These are phyloP conservation scores for Penicillium diatomitis DNA, from an alignment of 495 filamentous ascomycete species.

Conservation along the genomic window DNA sequence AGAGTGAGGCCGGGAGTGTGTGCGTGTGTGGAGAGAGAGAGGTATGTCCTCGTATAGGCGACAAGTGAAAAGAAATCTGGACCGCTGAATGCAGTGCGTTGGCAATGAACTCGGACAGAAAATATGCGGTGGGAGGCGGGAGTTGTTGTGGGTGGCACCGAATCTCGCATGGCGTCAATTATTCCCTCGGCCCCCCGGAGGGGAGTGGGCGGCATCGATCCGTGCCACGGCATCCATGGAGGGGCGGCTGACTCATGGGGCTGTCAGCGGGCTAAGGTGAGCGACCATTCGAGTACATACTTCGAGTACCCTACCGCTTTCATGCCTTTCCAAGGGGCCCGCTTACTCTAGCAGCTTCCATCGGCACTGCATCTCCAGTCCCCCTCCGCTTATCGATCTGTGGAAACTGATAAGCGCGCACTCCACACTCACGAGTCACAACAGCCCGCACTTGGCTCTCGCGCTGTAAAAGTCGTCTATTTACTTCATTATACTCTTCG, in stretches of 20 bases:
- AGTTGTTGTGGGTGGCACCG: slow-evolving; percentile 2
- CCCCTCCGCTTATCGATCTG: background rate
- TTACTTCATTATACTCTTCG: too few species aligned
- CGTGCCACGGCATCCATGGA: slow-evolving; percentile 3
- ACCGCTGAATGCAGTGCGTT: background rate
- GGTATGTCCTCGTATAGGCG: background rate
- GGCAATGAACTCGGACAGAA: background rate
- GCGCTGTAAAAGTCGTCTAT: too few species aligned
- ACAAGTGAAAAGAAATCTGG: background rate
- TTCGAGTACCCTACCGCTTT: too few species aligned
- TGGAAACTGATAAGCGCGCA: slow-evolving; percentile 4
- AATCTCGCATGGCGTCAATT: slow-evolving; percentile 12
- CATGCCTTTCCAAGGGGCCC: background rate
- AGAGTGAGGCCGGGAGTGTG: background rate
- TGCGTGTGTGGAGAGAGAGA: too few species aligned
- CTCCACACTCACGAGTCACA: too few species aligned
- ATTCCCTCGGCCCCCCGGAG: slow-evolving; percentile 4
- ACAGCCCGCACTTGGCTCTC: too few species aligned
- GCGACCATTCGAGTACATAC: too few species aligned
- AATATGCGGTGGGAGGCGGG: background rate
- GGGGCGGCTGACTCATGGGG: slow-evolving; percentile 16
- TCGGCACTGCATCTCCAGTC: background rate
- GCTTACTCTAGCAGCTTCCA: slow-evolving; percentile 21
- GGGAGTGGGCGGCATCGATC: too few species aligned
- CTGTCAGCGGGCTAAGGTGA: slow-evolving; percentile 2